A percentile compares a stretch with the other conserved stretches of the same genome.
Conservation (phyloP, 2,329 filamentous ascomycete species). For the Cercospora sesami region DNA sequence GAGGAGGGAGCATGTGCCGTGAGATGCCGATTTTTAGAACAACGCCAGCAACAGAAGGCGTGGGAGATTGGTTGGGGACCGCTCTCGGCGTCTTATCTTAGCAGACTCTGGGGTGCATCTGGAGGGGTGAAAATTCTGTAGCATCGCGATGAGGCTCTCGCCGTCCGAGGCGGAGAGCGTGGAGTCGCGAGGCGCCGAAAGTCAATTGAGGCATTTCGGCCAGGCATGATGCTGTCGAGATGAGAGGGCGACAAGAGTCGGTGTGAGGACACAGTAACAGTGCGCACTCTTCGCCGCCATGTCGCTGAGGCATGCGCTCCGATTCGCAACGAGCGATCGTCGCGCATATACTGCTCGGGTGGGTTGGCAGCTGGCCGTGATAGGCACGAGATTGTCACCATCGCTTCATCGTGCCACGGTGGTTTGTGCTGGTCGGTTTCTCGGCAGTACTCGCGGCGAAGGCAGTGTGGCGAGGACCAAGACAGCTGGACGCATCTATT, state of each 20-base stretch:
- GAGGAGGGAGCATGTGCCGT: background rate
- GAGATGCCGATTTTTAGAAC: slow-evolving; percentile 3
- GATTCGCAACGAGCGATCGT: slow-evolving; percentile 13
- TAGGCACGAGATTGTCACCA: slow-evolving; percentile 2
- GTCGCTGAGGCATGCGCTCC: background rate
- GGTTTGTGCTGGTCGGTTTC: background rate
- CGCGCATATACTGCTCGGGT: background rate
- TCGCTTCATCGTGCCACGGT: background rate
- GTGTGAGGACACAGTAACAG: slow-evolving; percentile 2
- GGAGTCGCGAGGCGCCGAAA: slow-evolving; percentile 2
- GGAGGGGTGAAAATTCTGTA: background rate
- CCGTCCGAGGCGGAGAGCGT: background rate
- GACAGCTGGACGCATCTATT: background rate
- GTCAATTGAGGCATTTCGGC: slow-evolving; percentile 4
- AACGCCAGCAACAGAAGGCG: background rate
- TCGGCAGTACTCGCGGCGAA: background rate
- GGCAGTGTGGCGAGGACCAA: background rate
- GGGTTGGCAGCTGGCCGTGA: background rate
- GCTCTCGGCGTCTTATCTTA: background rate
- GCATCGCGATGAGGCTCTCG: background rate
- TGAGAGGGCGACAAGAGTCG: slow-evolving; percentile 1
- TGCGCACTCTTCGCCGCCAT: background rate
- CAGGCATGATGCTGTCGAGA: background rate
- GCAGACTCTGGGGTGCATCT: slow-evolving; percentile 4
- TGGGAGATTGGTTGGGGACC: slow-evolving; percentile 4